Base-by-base conservation (phyloP, 257 asterid genomes). In the Gentiana straminea region DNA sequence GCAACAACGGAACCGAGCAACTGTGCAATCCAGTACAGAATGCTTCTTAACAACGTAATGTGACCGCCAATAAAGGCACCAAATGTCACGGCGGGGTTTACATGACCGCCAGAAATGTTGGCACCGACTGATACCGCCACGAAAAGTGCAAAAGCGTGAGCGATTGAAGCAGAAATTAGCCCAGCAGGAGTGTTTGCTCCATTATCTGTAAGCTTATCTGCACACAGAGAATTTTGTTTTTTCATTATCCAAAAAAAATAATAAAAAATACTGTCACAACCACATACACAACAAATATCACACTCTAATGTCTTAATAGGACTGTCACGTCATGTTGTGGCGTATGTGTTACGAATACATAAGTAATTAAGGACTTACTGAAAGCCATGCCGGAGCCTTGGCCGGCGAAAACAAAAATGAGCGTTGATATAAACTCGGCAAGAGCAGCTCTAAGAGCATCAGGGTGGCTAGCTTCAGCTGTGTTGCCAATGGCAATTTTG, bases 331-430 rank as follows among this genome's bases (percentile, higher is more conserved):
- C 24, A 24, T 24, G 1, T 1, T 24, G 24, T 24, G 24, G 24
- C 24, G 0, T 24, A 24, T 24, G 24, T 24, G 24, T 24, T 24
- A 24, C 1, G 24, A 24, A 1, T 24, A 41, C 8, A 1, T 9
- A 10, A 10, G 46, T 2, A 41, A 41, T 0, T 3, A 10, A 41
- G 46, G 46, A 55, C 71, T 68, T 70, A 83, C 95, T 69, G 67
- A 83, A 83, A 24, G 95, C 95, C 94, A 86, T 81, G 84, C 95
- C 95, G 13, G 94, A 83, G 69, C 95, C 95, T 60, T 75, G 70
- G 4, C 95, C 95, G 33, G 95, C 94, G 52, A 86, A 86, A 33
- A 86, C 95, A 56, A 86, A 86, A 34, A 86, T 83, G 61, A 86
- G 75, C 90, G 74, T 86, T 1, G 94, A 86, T 41, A 86, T 72